Base-by-base conservation (phyloP, 2,329 filamentous ascomycete species). In the Colletotrichum theobromicola region DNA sequence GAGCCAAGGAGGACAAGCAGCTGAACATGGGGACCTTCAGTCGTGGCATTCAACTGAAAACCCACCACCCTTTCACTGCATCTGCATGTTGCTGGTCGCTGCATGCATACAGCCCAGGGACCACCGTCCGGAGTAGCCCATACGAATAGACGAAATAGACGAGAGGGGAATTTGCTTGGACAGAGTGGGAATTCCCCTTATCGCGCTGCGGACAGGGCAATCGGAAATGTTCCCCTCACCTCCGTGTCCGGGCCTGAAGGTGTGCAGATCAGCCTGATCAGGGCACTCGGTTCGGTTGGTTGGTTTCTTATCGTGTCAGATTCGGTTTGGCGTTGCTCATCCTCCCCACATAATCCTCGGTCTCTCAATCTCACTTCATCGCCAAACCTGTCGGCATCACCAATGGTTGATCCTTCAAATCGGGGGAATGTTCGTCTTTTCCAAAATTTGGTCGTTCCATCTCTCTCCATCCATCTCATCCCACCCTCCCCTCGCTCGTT, bases 201-300 rank as follows among this genome's bases (percentile, higher is more conserved):
- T 74, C 67, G 67, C 72, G 72, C 61, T 30, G 65, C 66, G 67
- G 10, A 37, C 61, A 53, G 37, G 30, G 37, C 57, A 50, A 21
- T 69, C 42, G 46, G 58, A 50, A 57, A 46, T 28, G 34, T 13
- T 63, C 37, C 63, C 55, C 12, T 42, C 34, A 42, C 5, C 57
- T 70, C 70, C 66, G 58, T 71, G 42, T 58, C 35, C 50, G 67
- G 50, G 12, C 53, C 42, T 16, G 53, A 46, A 61, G 26, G 50
- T 37, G 58, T 70, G 70, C 24, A 65, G 37, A 62, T 66, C 67
- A 18, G 67, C 72, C 67, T 61, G 61, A 71, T 71, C 67, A 74
- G 67, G 72, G 42, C 61, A 60, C 24, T 71, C 67, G 61, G 53
- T 26, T 74, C 72, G 67, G 67, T 61, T 74, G 72, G 67, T 62